Evolutionary conservation across 2,329 filamentous ascomycete genomes (phyloP).

Genomic region (Apiospora saccharicola): DNA sequence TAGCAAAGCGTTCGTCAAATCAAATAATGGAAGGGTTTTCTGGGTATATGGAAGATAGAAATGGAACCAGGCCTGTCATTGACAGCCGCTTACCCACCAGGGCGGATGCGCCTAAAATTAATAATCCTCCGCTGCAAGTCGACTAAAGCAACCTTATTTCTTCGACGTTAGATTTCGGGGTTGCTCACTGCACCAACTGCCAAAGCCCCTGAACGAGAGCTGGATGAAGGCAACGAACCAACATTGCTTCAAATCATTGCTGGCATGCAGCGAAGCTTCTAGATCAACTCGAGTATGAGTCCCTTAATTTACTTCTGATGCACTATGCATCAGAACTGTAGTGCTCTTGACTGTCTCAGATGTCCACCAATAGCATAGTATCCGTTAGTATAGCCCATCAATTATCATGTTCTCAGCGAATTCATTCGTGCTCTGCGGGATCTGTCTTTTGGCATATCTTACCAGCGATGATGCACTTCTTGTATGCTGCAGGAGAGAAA

Average conservation of each 20-base stretch:
- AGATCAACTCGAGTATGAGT: not conserved
- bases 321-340: not conserved
- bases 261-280: not conserved
- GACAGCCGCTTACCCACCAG: not conserved
- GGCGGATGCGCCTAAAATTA: not conserved
- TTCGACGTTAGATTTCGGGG: not conserved
- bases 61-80: not conserved
- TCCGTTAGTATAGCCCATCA: not conserved
- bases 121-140: conserved; percentile 14
- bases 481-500: too few relatives aligned
- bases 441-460: too few relatives aligned
- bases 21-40: not conserved
- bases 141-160: conserved; percentile 13
- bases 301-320: not conserved
- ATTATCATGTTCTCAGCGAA: not conserved
- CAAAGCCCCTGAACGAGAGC: not conserved
- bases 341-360: not conserved
- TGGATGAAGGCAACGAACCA: not conserved
- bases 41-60: not conserved
- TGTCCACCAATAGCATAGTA: not conserved
- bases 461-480: too few relatives aligned
- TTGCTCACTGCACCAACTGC: not conserved
- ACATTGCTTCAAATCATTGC: not conserved
- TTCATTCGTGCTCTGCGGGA: too few relatives aligned
- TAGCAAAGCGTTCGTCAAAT: not conserved